phyloP scores from a whole-genome alignment of 164 flowering plant genomes.

The Dillenia turbinata region DNA sequence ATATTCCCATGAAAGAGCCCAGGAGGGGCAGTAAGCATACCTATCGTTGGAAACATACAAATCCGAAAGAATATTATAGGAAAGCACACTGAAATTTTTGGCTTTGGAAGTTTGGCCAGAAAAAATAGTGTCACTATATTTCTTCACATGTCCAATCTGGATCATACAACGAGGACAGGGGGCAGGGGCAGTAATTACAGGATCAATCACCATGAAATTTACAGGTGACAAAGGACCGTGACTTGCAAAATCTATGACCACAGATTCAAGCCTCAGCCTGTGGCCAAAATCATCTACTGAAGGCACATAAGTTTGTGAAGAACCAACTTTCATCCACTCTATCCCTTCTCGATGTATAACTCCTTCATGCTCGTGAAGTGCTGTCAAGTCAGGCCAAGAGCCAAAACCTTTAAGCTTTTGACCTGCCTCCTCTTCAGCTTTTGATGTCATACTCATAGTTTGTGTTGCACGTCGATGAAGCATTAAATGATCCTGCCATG shows the following conservation, averaged over 20 bases:
- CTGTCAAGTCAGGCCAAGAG: conserved; percentile 8
- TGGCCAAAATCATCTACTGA: conserved; percentile 29
- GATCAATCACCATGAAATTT: conserved; percentile 16
- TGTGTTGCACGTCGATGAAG: conserved; percentile 18
- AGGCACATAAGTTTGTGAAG: conserved; percentile 32
- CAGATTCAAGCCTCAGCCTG: conserved; percentile 30
- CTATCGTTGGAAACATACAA: conserved; percentile 8
- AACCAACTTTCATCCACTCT: conserved; percentile 26
- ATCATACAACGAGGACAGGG: conserved; percentile 30
- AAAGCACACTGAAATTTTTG: conserved; percentile 32
- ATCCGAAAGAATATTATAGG: conserved; percentile 47
- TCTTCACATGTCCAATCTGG: conserved; percentile 6
- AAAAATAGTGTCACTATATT: conserved; percentile 3
- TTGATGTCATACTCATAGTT: conserved; percentile 3
- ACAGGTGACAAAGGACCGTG: conserved; percentile 8
- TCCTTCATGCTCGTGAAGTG: too few relatives aligned
- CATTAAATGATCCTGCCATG: conserved; percentile 23
- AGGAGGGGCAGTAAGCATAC: conserved; percentile 31
- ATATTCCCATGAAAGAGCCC: conserved; percentile 57
- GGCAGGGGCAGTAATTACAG: conserved; percentile 28
- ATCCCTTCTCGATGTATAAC: conserved; percentile 14
- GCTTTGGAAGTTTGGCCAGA: not conserved
- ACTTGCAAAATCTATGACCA: conserved; percentile 14
- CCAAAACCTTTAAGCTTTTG: conserved; percentile 9
- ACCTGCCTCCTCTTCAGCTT: conserved; percentile 1